Conservation (phyloP, 2,329 filamentous ascomycete genomes). For the Alternaria hordeiaustralica region DNA sequence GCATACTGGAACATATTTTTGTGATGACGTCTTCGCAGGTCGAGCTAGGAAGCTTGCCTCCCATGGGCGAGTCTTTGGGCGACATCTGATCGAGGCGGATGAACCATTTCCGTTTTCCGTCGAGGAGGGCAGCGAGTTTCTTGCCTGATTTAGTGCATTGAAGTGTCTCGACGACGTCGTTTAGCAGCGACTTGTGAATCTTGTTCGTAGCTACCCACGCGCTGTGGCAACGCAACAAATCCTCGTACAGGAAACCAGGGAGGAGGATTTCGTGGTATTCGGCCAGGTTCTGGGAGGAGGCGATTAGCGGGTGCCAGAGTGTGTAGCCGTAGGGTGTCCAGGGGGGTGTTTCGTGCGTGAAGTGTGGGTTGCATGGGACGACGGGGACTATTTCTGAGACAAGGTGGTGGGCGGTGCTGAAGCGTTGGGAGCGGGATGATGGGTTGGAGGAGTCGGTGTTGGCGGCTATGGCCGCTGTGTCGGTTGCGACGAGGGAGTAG, state of each 20-base stretch:
- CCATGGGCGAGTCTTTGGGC: slow-evolving; percentile 48
- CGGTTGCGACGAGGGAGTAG: slow-evolving; percentile 7
- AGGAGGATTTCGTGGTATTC: slow-evolving; percentile 23
- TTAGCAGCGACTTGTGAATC: too few relatives aligned
- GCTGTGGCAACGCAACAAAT: slow-evolving; percentile 33
- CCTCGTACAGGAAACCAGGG: slow-evolving; percentile 33
- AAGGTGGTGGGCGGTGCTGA: slow-evolving; percentile 18
- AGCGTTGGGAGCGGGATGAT: slow-evolving; percentile 15
- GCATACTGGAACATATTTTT: slow-evolving; percentile 50
- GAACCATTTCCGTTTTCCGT: slow-evolving; percentile 38
- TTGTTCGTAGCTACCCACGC: neutral
- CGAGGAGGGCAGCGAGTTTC: slow-evolving; percentile 1
- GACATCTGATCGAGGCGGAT: slow-evolving; percentile 54
- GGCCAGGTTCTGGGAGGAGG: slow-evolving; percentile 43
- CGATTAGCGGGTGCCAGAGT: slow-evolving; percentile 53
- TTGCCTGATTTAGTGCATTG: slow-evolving; percentile 1
- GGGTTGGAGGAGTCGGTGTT: slow-evolving; percentile 11
- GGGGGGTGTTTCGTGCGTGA: slow-evolving; percentile 20
- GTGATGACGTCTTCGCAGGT: slow-evolving; percentile 10
- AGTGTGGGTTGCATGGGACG: slow-evolving; percentile 7
- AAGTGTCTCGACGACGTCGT: slow-evolving; percentile 7
- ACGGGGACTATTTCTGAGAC: slow-evolving; percentile 9
- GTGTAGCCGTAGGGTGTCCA: slow-evolving; percentile 49
- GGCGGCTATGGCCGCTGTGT: neutral
- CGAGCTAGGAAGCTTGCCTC: neutral